phyloP scores from a whole-genome alignment of 1,139 yeast genomes.

The Scheffersomyces illinoinensis region DNA sequence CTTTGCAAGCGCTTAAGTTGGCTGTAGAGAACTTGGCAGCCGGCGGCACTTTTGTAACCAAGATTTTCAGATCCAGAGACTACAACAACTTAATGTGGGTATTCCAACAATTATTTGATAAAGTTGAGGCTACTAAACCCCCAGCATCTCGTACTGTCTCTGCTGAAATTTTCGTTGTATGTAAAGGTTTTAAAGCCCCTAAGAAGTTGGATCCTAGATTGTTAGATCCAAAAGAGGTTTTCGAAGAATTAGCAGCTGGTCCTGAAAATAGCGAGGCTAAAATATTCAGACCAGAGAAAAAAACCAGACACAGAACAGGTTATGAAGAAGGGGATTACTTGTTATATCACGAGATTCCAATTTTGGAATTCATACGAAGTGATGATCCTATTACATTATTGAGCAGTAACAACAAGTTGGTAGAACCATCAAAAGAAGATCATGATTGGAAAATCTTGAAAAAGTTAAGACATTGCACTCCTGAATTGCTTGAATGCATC shows the following conservation, averaged over 20 bases:
- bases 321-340: constrained; percentile 92
- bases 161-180: constrained; percentile 97
- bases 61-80: constrained; percentile 95
- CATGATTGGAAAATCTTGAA: constrained; percentile 72
- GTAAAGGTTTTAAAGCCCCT: constrained; percentile 95
- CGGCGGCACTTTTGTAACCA: constrained; percentile 97
- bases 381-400: constrained; percentile 84
- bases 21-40: constrained; percentile 92
- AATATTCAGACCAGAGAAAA: constrained; percentile 90
- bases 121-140: constrained; percentile 97
- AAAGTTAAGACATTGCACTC: constrained; percentile 73
- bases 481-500: constrained; percentile 78
- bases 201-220: constrained; percentile 90
- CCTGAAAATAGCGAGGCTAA: constrained; percentile 87
- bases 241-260: constrained; percentile 83
- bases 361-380: constrained; percentile 75
- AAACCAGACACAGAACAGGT: constrained; percentile 91
- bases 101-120: constrained; percentile 90
- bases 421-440: constrained; percentile 52
- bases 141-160: constrained; percentile 99
- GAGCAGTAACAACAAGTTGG: constrained; percentile 67
- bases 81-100: constrained; percentile 97
- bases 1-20: constrained; percentile 85
- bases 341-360: constrained; percentile 69
- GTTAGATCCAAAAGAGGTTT: constrained; percentile 88